Evolutionary conservation across 768 basidiomycete genomes (phyloP).

Genomic region (Gyrodon lividus): DNA sequence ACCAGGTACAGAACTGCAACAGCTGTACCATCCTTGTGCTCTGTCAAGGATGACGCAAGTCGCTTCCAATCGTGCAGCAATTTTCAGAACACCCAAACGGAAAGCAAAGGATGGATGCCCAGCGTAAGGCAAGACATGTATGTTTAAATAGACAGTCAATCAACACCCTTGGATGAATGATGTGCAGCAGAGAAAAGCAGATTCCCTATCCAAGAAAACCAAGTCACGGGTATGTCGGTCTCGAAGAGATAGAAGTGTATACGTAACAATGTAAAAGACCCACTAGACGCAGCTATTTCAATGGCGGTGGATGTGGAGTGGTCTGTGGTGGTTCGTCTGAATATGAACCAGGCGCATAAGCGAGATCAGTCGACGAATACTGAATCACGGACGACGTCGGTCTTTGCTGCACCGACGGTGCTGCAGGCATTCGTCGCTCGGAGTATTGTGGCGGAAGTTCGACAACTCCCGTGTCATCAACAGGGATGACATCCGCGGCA

Average conservation of each 20-base stretch:
- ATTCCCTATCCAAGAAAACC: neutral
- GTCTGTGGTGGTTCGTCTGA: slow-evolving; percentile 3
- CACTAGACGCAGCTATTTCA: slow-evolving; percentile 4
- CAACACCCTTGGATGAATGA: neutral
- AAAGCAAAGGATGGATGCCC: slow-evolving; percentile 5
- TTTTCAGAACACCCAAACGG: too few relatives aligned
- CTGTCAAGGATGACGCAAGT: too few relatives aligned
- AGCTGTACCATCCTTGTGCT: neutral
- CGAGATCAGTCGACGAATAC: slow-evolving; percentile 6
- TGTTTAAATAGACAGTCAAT: slow-evolving; percentile 5
- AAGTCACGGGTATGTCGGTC: neutral
- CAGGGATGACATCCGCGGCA: slow-evolving; percentile 52
- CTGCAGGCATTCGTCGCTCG: slow-evolving; percentile 40
- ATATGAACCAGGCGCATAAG: slow-evolving; percentile 13
- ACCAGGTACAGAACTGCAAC: too few relatives aligned
- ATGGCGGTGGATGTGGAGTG: slow-evolving; percentile 10
- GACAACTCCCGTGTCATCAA: slow-evolving; percentile 51
- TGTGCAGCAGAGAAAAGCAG: neutral
- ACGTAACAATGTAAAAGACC: neutral
- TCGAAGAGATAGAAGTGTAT: neutral
- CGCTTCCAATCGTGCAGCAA: neutral
- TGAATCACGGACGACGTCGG: slow-evolving; percentile 13
- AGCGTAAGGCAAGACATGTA: slow-evolving; percentile 6
- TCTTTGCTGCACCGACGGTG: slow-evolving; percentile 4
- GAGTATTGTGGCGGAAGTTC: slow-evolving; percentile 79